phyloP scores from a whole-genome alignment of 495 filamentous ascomycete genomes.

The Annulohypoxylon stygium region DNA sequence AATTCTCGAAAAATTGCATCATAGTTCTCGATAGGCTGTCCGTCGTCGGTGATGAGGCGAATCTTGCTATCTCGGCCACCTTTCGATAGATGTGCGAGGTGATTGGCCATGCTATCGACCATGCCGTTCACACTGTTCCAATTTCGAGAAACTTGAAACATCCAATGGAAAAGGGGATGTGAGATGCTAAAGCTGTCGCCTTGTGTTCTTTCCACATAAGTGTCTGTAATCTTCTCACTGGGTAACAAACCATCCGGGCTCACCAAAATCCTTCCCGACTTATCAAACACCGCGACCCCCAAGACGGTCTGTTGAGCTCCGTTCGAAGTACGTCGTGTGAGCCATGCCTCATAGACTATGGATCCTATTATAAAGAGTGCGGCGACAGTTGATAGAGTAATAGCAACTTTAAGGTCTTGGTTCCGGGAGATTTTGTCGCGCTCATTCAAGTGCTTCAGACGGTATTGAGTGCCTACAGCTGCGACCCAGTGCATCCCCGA shows the following conservation, averaged over 20 bases:
- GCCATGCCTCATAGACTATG: slow-evolving; percentile 68
- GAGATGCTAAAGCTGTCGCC: slow-evolving; percentile 81
- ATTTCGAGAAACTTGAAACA: slow-evolving; percentile 81
- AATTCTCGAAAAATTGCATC: slow-evolving; percentile 85
- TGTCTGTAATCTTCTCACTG: slow-evolving; percentile 80
- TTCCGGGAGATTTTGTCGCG: slow-evolving; percentile 62
- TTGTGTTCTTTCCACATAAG: slow-evolving; percentile 79
- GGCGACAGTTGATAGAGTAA: slow-evolving; percentile 71
- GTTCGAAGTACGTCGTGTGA: slow-evolving; percentile 66
- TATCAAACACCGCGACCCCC: slow-evolving; percentile 81
- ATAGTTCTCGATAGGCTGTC: slow-evolving; percentile 71
- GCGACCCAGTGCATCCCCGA: slow-evolving; percentile 93
- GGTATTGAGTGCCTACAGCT: slow-evolving; percentile 76
- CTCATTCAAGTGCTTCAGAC: slow-evolving; percentile 53
- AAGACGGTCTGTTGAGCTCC: slow-evolving; percentile 84
- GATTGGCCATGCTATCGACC: slow-evolving; percentile 75
- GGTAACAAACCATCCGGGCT: slow-evolving; percentile 85
- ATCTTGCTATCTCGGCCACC: slow-evolving; percentile 45
- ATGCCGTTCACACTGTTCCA: slow-evolving; percentile 78
- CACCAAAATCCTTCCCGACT: slow-evolving; percentile 80
- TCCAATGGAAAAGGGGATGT: slow-evolving; percentile 89
- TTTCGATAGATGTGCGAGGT: slow-evolving; percentile 61
- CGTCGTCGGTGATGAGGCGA: slow-evolving; percentile 55
- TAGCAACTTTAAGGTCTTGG: slow-evolving; percentile 72
- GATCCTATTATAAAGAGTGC: slow-evolving; percentile 66